phyloP scores from a whole-genome alignment of 2,329 filamentous ascomycete species.

The Fusarium bactridioides region DNA sequence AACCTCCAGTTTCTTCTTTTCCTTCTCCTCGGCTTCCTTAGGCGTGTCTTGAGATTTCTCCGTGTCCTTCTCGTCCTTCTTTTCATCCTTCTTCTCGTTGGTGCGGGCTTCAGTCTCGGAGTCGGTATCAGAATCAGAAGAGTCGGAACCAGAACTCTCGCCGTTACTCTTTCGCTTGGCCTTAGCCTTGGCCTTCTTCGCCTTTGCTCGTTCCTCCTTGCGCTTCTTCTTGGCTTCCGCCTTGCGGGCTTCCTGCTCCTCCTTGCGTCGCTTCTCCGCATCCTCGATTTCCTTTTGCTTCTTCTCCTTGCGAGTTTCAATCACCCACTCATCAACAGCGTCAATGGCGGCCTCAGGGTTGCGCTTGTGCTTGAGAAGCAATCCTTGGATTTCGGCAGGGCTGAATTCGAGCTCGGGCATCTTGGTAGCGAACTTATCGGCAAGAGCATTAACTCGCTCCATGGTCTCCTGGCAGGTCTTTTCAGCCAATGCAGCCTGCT shows the following conservation, averaged over 20 bases:
- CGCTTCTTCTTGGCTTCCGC: slow-evolving; percentile 43
- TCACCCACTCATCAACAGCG: slow-evolving; percentile 58
- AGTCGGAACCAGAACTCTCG: slow-evolving; percentile 34
- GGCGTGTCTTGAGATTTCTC: slow-evolving; percentile 17
- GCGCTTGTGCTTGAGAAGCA: slow-evolving; percentile 64
- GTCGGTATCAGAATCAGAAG: slow-evolving; percentile 34
- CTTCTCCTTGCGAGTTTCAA: slow-evolving; percentile 58
- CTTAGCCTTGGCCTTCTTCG: slow-evolving; percentile 37
- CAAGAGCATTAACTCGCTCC: slow-evolving; percentile 55
- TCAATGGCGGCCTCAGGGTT: slow-evolving; percentile 58
- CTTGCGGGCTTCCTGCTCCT: slow-evolving; percentile 45
- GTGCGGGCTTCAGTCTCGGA: slow-evolving; percentile 37
- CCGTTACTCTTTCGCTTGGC: slow-evolving; percentile 34
- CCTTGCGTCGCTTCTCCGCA: slow-evolving; percentile 51
- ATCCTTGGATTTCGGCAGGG: slow-evolving; percentile 68
- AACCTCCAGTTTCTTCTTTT: slow-evolving; percentile 17
- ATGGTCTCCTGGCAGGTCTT: slow-evolving; percentile 47
- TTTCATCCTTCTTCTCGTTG: slow-evolving; percentile 26
- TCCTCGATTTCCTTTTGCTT: slow-evolving; percentile 55
- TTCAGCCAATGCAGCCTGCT: slow-evolving; percentile 44
- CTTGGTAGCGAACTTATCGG: slow-evolving; percentile 56
- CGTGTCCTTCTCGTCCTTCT: slow-evolving; percentile 24
- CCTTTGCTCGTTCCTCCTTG: slow-evolving; percentile 39
- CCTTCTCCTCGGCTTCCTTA: slow-evolving; percentile 2
- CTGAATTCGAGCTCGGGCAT: slow-evolving; percentile 66